phyloP scores from a whole-genome alignment of 1,139 yeast genomes.

The Saccharomycopsis phalli region DNA sequence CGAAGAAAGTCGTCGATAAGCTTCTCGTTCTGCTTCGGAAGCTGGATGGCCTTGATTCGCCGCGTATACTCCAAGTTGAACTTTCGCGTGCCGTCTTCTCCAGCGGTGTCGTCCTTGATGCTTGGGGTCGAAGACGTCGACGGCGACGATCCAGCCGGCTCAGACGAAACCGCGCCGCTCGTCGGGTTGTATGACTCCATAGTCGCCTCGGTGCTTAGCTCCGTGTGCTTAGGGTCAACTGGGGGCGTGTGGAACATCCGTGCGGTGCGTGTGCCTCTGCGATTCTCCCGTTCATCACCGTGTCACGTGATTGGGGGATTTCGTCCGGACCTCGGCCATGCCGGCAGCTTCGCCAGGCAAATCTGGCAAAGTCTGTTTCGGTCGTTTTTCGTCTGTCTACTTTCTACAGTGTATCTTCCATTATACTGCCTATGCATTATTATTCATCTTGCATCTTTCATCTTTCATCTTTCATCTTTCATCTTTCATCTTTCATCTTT shows the following conservation, averaged over 20 bases:
- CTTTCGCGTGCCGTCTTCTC: neutral
- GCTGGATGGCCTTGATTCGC: neutral
- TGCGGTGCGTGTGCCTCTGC: neutral
- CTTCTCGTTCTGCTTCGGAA: conserved; percentile 8
- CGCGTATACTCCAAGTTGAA: conserved; percentile 5
- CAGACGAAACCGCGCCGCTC: neutral
- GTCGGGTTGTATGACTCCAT: conserved; percentile 14
- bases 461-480: too few species aligned
- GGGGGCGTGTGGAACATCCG: conserved; percentile 21
- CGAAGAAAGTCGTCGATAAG: conserved; percentile 12
- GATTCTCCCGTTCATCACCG: neutral
- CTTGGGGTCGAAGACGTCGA: neutral
- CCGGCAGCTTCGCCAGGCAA: too few species aligned
- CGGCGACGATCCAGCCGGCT: neutral
- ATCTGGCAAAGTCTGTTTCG: too few species aligned
- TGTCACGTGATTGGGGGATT: neutral
- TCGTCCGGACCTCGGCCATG: too few species aligned
- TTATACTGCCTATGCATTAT: too few species aligned
- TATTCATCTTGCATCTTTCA: too few species aligned
- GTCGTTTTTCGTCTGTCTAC: too few species aligned
- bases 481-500: too few species aligned
- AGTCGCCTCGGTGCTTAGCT: conserved; percentile 9
- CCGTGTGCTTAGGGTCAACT: conserved; percentile 14
- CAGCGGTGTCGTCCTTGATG: neutral
- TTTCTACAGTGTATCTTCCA: too few species aligned